Base-by-base conservation (phyloP, 1,284 basidiomycete genomes). In the Coriolopsis trogii region DNA sequence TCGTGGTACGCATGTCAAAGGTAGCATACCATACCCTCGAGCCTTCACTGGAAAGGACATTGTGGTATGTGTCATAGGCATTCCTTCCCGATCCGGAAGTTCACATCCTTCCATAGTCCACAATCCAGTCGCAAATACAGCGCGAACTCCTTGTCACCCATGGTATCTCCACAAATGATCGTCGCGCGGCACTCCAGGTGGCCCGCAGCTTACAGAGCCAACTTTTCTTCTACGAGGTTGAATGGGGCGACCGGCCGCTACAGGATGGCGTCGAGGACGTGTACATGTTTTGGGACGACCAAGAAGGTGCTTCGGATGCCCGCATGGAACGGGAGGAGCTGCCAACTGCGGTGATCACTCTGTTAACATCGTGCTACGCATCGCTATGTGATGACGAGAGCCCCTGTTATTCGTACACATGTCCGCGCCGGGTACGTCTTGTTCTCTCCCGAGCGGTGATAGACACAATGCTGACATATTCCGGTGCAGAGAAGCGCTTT, bases 141-240 rank as follows among this genome's bases (percentile, higher is more conserved):
- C 82, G 76, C 21, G 87, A 89, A 57, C 72, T 90, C 0, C 71
- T 79, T 8, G 76, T 82, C 49, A 90, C 87, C 53, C 87, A 93
- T 54, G 82, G 85, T 12, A 79, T 85, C 25, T 80, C 84, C 1
- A 80, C 80, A 0, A 80, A 77, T 49, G 91, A 94, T 63, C 79
- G 94, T 3, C 81, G 89, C 23, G 86, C 89, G 12, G 93, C 95
- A 2, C 75, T 98, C 10, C 83, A 87, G 61, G 86, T 97, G 12
- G 95, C 94, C 0, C 85, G 93, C 24, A 91, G 90, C 56, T 75
- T 99, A 25, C 95, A 98, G 63, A 87, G 84, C 56, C 92, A 96
- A 68, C 80, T 98, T 6, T 97, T 95, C 78, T 95, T 98, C 68
- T 93, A 96, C 67, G 96, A 99, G 67, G 95, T 98, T 6, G 95